Base-by-base conservation (phyloP, 176 grass and related monocot genomes). In the Microstegium vimineum region DNA sequence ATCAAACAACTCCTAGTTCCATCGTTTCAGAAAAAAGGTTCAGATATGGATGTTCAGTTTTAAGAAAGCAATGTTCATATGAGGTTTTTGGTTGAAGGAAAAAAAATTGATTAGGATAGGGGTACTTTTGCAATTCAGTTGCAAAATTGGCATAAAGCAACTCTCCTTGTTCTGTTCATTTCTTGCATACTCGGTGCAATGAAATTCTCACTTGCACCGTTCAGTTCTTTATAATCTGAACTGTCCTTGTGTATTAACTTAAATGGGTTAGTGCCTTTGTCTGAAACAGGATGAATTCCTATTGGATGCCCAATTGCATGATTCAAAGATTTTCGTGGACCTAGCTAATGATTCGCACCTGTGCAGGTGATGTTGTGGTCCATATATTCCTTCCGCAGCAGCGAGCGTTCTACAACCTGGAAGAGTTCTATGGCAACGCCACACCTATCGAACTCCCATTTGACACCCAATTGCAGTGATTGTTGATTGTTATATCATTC, bases 341-440 rank as follows among this genome's bases (percentile, higher is more conserved):
- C 22, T 80, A 68, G 23, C 23, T 80, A 8, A 68, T 7, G 0
- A 37, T 54, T 79, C 8, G 2, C 12, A 67, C 20, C 67, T 37
- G 27, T 86, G 12, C 86, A 98, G 96, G 96, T 31, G 96, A 98
- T 84, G 93, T 98, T n/a, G 92, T 98, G 37, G 96, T 98, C 22
- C 96, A 95, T 88, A 98, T 95, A 91, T 98, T 98, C 83, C 86
- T 91, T 57, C 96, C 93, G 1, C 90, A 93, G 11, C 96, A 95
- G 33, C 83, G 96, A 78, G 86, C 89, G 57, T 98, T 86, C 76
- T 98, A 98, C 69, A 98, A 98, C 66, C 76, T 98, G 85, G 96
- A 98, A 85, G 93, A 98, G 60, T 98, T 98, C 69, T 98, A 98
- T 18, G 96, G 96, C 62, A 93, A 98, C 3, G 89, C 93, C 6